Conservation (phyloP, 2,329 filamentous ascomycete species). For the Fusarium albosuccineum region DNA sequence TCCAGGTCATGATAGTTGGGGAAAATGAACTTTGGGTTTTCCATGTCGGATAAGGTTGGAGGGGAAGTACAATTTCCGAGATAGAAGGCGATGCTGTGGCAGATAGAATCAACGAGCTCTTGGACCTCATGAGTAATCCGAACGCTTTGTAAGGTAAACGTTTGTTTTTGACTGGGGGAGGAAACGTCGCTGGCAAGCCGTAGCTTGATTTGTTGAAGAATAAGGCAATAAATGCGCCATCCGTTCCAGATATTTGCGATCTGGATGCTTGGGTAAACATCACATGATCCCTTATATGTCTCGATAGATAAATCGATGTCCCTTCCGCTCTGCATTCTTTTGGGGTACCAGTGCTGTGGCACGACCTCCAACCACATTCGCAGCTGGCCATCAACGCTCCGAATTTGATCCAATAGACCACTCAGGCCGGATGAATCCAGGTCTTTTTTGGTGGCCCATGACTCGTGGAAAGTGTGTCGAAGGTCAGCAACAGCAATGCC, state of each 20-base stretch:
- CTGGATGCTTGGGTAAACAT: constrained; percentile 31
- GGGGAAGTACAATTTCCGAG: constrained; percentile 18
- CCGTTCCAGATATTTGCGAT: constrained; percentile 37
- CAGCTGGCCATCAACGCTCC: constrained; percentile 9
- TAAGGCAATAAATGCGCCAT: constrained; percentile 27
- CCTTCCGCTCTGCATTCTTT: neutral
- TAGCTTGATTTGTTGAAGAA: constrained; percentile 1
- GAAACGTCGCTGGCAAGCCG: neutral
- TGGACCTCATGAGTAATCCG: neutral
- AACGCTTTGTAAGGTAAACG: neutral
- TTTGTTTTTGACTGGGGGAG: neutral
- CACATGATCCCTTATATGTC: neutral
- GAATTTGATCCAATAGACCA: neutral
- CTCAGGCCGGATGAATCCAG: neutral
- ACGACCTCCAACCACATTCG: constrained; percentile 3
- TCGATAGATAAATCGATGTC: rapidly evolving
- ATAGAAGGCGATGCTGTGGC: constrained; percentile 35
- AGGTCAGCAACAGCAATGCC: constrained; percentile 15
- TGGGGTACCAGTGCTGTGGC: constrained; percentile 11
- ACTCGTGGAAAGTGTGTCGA: neutral
- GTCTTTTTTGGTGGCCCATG: neutral
- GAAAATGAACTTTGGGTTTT: neutral
- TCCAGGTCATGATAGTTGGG: constrained; percentile 31
- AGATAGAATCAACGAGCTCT: constrained; percentile 19
- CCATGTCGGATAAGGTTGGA: neutral